Base-by-base conservation (phyloP, 768 basidiomycete genomes). In the Boletus rubropictus region DNA sequence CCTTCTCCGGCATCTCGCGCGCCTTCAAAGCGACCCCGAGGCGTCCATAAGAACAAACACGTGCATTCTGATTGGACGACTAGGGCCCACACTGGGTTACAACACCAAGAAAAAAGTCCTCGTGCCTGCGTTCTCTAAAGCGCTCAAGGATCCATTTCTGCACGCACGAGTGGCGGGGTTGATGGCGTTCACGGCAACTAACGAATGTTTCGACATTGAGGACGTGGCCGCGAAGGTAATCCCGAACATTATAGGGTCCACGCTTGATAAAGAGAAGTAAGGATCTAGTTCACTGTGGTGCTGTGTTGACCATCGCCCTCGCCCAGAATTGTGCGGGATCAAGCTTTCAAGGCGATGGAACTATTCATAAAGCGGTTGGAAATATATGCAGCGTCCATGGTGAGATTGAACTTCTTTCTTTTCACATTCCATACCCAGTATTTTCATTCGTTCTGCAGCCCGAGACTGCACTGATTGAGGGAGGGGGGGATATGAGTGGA, bases 11-110 rank as follows among this genome's bases (percentile, higher is more conserved):
- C 78, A 89, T 51, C 78, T 99, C 20, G 95, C 95, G 2, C 90
- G 89, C 59, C 85, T 89, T 69, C 96, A 99, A 69, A 81, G 77
- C 28, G 96, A 98, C 60, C 74, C 84, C 1, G 96, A 99, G 67
- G 80, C 94, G 3, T 94, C 93, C 5, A 97, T 98, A 56, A 80
- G 96, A 38, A 98, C 96, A 14, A 98, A 98, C 59, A 96, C 96
- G 0, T 95, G 92, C 59, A 97, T 99, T 55, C 79, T 98, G 4
- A 81, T 99, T 47, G 95, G 94, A 15, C 80, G 95, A 7, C 75
- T 99, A 5, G 93, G 89, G 0, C 89, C 90, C 0, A 77, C 80
- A 2, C 70, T 99, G 1, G 88, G 89, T 1, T 80, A 86, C 48
- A 85, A 91, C 57, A 96, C 95, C 3, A 91, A 93, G 63, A 81